Base-by-base conservation (phyloP, 2,329 filamentous ascomycete genomes). In the Monilinia vaccinii-corymbosi region DNA sequence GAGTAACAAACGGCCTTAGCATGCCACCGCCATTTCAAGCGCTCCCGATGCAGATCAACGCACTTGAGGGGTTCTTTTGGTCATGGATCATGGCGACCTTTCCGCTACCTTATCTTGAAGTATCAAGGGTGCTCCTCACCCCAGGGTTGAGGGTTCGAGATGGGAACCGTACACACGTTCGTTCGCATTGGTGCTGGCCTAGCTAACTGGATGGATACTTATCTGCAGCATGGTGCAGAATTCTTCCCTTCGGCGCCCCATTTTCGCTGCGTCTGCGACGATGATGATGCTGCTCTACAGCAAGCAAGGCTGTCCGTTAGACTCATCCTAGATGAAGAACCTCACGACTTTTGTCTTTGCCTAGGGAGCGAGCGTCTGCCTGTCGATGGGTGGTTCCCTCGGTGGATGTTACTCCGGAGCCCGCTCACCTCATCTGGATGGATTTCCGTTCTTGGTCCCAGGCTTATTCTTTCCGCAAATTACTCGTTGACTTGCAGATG, bases 401-500 rank as follows among this genome's bases (percentile, higher is more conserved):
- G 10, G 48, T 42, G 48, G 47, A 45, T 23, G 25, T 28, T 36
- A 38, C 49, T 59, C 57, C 6, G 25, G 25, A 3, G 25, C 25
- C 25, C 48, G 49, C 49, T 46, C 56, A 45, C 45, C 56, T 38
- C 51, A 55, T 25, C 23, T 44, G 47, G 21, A 28, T 45, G 36
- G 28, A 25, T 40, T 36, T 36, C 34, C 34, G 14, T 14, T 14
- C 34, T 45, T 28, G 25, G 25, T 52, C 36, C 28, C 32, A 58
- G 16, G 55, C 31, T n/a, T n/a, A 48, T 28, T 49, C 25, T 28
- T 28, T 36, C 32, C 57, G 32, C 57, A 44, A 40, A 59, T 59
- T 59, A 53, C 57, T 59, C 48, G 57, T 59, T 59, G 57, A 59
- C 57, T 28, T 58, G 56, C 56, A 58, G 56, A 44, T 55, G 6